A percentile compares a stretch with the other conserved stretches of the same genome.
phyloP scores from a whole-genome alignment of 1,284 basidiomycete genomes.

The Ceraceosorus guamensis region DNA sequence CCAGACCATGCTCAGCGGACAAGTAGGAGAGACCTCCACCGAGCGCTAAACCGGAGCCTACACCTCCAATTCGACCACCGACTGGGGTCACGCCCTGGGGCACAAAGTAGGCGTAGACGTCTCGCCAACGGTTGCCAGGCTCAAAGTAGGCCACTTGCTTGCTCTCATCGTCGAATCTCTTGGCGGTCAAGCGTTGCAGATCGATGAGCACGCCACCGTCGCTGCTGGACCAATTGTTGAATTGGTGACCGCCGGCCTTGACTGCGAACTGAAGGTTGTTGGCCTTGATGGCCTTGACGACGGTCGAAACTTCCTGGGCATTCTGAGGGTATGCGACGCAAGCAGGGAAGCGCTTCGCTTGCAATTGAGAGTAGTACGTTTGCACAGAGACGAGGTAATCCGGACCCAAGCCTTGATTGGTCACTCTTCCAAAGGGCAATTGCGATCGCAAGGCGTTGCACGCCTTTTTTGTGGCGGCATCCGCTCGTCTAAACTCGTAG shows the following conservation, averaged over 20 bases:
- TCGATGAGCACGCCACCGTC: conserved; percentile 19
- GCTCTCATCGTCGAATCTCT: conserved; percentile 6
- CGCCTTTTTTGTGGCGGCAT: not conserved
- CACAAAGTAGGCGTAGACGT: conserved; percentile 15
- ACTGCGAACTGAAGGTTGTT: conserved; percentile 18
- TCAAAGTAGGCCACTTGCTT: conserved; percentile 10
- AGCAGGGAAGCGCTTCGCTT: not conserved
- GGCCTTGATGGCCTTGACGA: conserved; percentile 4
- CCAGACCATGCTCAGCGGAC: conserved; percentile 19
- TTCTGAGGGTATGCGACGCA: conserved; percentile 4
- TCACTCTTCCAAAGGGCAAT: not conserved
- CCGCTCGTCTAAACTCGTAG: not conserved
- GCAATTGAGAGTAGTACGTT: not conserved
- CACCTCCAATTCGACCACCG: conserved; percentile 19
- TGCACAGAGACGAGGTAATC: not conserved
- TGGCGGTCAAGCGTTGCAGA: conserved; percentile 13
- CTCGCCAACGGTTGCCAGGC: conserved; percentile 19
- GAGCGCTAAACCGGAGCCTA: conserved; percentile 23
- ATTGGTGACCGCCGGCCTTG: conserved; percentile 26
- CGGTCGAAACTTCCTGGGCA: not conserved
- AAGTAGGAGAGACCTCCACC: conserved; percentile 24
- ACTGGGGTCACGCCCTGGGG: conserved; percentile 14
- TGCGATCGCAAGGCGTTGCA: not conserved
- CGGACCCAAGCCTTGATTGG: not conserved
- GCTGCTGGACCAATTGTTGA: conserved; percentile 22